These are phyloP conservation scores for Auriscalpium microsporum DNA, from an alignment of 768 basidiomycete genomes.

Conservation along the genomic window DNA sequence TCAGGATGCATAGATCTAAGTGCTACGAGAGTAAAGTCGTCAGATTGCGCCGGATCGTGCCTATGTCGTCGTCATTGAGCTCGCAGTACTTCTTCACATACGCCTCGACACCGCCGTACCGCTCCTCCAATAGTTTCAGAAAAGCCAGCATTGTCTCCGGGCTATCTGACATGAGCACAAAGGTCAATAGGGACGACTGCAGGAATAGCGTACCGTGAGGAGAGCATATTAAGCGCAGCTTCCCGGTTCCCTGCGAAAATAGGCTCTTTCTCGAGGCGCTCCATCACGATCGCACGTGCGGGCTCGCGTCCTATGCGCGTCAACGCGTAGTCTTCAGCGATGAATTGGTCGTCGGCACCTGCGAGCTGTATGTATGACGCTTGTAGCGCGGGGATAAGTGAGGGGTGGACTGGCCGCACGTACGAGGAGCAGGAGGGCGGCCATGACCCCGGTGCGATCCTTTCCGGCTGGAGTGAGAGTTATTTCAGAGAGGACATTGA, in stretches of 20 bases:
- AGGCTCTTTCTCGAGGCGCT: conserved; percentile 60
- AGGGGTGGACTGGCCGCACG: not conserved
- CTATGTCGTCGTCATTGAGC: conserved; percentile 57
- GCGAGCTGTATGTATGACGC: conserved; percentile 42
- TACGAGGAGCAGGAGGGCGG: conserved; percentile 67
- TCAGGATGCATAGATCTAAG: not conserved
- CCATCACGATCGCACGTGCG: conserved; percentile 60
- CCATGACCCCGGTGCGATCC: conserved; percentile 71
- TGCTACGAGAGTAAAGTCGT: conserved; percentile 17
- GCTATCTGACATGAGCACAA: conserved; percentile 26
- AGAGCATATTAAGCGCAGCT: conserved; percentile 77
- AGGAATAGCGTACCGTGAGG: conserved; percentile 49
- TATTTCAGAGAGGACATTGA: conserved; percentile 9
- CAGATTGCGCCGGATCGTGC: conserved; percentile 50
- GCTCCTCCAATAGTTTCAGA: conserved; percentile 47
- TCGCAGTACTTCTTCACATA: conserved; percentile 51
- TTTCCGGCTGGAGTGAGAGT: conserved; percentile 46
- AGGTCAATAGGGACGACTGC: not conserved
- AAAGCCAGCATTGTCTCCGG: conserved; percentile 73
- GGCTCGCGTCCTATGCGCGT: conserved; percentile 78
- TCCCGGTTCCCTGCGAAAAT: conserved; percentile 65
- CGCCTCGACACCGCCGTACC: conserved; percentile 59
- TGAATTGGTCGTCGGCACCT: conserved; percentile 54
- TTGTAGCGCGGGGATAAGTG: not conserved
- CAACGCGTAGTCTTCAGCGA: conserved; percentile 69